Percentiles rank a stretch among this genome's conserved stretches.
These are phyloP conservation scores for Sapria himalayana DNA, from an alignment of 345 rosid genomes.

Conservation along the genomic window DNA sequence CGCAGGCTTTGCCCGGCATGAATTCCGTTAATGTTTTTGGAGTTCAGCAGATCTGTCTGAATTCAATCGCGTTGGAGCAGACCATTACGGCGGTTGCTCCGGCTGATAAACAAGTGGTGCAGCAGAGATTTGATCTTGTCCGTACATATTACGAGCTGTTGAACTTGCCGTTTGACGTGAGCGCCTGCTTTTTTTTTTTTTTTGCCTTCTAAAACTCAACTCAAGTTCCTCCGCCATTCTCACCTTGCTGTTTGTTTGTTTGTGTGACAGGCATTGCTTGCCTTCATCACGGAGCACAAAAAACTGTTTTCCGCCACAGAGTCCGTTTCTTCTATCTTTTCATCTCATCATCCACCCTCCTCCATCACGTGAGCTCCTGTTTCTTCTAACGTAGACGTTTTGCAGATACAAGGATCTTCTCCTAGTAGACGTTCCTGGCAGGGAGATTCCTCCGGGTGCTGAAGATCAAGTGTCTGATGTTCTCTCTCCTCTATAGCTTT, in stretches of 20 bases:
- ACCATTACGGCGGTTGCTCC: constrained; percentile 87
- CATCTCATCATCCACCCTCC: neutral
- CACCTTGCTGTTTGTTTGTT: constrained; percentile 6
- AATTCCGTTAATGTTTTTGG: constrained; percentile 85
- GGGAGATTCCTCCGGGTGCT: constrained; percentile 71
- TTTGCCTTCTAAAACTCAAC: constrained; percentile 5
- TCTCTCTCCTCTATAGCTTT: constrained; percentile 14
- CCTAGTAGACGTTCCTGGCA: constrained; percentile 66
- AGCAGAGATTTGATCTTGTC: constrained; percentile 62
- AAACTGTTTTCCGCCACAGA: constrained; percentile 47
- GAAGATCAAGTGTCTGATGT: constrained; percentile 41
- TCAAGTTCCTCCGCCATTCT: neutral
- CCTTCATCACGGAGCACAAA: constrained; percentile 61
- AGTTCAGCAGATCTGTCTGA: constrained; percentile 94
- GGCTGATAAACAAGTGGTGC: constrained; percentile 53
- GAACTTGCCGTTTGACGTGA: constrained; percentile 95
- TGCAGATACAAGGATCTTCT: constrained; percentile 61
- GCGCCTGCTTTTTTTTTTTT: constrained; percentile 7
- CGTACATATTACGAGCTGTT: constrained; percentile 75
- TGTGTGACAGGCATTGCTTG: constrained; percentile 89
- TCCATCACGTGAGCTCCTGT: neutral
- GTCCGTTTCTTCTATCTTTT: constrained; percentile 21
- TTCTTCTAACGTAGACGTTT: constrained; percentile 1
- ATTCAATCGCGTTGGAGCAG: constrained; percentile 89
- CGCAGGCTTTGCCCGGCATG: constrained; percentile 70